Conservation (phyloP, 306 rosid genomes). For the Casuarina equisetifolia region DNA sequence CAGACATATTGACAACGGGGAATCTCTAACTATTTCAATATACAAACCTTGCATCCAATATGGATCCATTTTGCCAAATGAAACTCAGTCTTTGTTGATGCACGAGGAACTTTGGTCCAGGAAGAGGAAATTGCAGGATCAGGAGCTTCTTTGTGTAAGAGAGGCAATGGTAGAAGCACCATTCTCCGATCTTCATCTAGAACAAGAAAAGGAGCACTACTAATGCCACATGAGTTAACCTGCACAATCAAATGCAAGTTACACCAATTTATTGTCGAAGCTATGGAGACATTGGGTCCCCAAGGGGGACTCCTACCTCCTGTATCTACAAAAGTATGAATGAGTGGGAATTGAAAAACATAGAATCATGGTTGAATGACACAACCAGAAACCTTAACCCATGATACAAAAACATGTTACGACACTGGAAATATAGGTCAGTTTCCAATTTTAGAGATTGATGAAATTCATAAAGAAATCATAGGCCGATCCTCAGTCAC, state of each 20-base stretch:
- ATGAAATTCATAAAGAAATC: not conserved
- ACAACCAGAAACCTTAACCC: not conserved
- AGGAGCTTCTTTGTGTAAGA: constrained; percentile 51
- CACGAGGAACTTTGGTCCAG: constrained; percentile 48
- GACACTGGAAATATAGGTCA: not conserved
- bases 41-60: constrained; percentile 80
- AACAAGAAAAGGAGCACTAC: constrained; percentile 63
- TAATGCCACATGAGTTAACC: constrained; percentile 43
- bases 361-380: not conserved
- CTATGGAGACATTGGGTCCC: too few species aligned
- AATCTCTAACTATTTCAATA: constrained; percentile 22
- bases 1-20: constrained; percentile 2
- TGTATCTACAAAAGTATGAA: not conserved
- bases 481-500: not conserved
- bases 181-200: constrained; percentile 50
- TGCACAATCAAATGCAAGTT: constrained; percentile 35
- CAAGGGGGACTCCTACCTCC: too few species aligned
- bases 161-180: constrained; percentile 51
- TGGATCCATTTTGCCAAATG: constrained; percentile 84
- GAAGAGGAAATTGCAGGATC: constrained; percentile 40
- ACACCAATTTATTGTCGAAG: constrained; percentile 12
- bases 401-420: not conserved
- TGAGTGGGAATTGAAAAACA: not conserved
- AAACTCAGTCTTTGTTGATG: constrained; percentile 52
- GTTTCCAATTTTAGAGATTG: not conserved